Percentiles rank a stretch among this genome's conserved stretches.
Conservation (phyloP, 2,329 filamentous ascomycete genomes). For the Xylaria digitata region DNA sequence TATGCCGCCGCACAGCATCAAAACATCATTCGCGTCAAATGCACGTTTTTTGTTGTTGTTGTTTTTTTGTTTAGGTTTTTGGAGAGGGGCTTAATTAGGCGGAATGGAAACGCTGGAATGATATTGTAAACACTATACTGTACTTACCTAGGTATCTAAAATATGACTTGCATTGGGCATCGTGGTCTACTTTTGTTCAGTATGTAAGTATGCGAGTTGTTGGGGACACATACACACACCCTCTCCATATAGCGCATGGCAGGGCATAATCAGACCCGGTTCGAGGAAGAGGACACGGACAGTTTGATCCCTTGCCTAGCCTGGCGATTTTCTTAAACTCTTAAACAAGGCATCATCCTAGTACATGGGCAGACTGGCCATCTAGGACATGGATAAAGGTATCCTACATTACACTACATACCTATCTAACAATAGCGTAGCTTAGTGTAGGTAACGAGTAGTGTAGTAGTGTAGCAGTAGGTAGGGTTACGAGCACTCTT, state of each 20-base stretch:
- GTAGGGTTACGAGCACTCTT: neutral
- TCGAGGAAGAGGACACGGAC: neutral
- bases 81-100: too few species aligned
- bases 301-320: slow-evolving; percentile 6
- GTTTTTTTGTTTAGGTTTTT: neutral
- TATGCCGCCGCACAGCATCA: too few species aligned
- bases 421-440: too few species aligned
- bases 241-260: neutral
- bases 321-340: neutral
- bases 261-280: slow-evolving; percentile 13
- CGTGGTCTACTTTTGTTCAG: too few species aligned
- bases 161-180: too few species aligned
- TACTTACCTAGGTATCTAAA: too few species aligned
- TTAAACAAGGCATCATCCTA: slow-evolving; percentile 7
- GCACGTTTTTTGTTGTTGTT: neutral
- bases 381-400: neutral
- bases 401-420: too few species aligned
- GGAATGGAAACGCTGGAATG: too few species aligned
- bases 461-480: neutral
- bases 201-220: too few species aligned
- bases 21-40: neutral
- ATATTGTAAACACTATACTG: too few species aligned
- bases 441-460: too few species aligned
- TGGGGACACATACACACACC: too few species aligned
- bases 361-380: neutral